Evolutionary conservation across 2,329 filamentous ascomycete species (phyloP).

Genomic region (Microcyclosporella mali): DNA sequence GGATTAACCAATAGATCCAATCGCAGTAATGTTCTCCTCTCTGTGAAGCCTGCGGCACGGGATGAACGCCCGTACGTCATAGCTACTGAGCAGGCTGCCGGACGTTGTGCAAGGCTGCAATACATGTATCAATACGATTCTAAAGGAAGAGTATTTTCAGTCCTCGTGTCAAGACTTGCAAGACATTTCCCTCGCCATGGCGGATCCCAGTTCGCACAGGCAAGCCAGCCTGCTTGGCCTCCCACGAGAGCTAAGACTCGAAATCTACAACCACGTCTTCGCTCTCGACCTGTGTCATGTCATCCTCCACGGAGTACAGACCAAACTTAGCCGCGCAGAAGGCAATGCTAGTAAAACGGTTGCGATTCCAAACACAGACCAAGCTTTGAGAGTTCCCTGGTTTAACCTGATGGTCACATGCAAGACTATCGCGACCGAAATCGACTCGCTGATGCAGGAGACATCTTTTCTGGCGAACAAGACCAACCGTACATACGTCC

Average conservation of each 20-base stretch:
- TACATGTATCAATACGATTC: too few species aligned
- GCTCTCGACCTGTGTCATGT: conserved; percentile 9
- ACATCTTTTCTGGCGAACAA: conserved; percentile 4
- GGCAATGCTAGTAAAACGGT: conserved; percentile 38
- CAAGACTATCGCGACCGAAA: conserved; percentile 12
- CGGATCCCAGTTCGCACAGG: too few species aligned
- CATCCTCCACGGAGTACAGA: conserved; percentile 7
- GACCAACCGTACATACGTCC: conserved; percentile 8
- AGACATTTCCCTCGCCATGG: too few species aligned
- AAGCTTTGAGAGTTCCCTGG: conserved; percentile 15
- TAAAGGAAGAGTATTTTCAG: too few species aligned
- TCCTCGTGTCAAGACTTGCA: too few species aligned
- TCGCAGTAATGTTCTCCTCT: too few species aligned
- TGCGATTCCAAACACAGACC: conserved; percentile 5
- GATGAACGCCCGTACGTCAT: too few species aligned
- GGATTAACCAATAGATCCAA: too few species aligned
- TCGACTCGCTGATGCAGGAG: conserved; percentile 10
- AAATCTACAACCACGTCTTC: conserved; percentile 15
- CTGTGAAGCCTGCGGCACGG: too few species aligned
- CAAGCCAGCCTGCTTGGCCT: conserved; percentile 14
- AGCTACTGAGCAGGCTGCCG: too few species aligned
- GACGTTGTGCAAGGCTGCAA: too few species aligned
- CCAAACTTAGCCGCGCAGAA: conserved; percentile 8
- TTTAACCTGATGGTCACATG: conserved; percentile 16
- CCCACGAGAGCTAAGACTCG: conserved; percentile 13